phyloP scores from a whole-genome alignment of 2,329 filamentous ascomycete species.

The Elsinoe arachidis region DNA sequence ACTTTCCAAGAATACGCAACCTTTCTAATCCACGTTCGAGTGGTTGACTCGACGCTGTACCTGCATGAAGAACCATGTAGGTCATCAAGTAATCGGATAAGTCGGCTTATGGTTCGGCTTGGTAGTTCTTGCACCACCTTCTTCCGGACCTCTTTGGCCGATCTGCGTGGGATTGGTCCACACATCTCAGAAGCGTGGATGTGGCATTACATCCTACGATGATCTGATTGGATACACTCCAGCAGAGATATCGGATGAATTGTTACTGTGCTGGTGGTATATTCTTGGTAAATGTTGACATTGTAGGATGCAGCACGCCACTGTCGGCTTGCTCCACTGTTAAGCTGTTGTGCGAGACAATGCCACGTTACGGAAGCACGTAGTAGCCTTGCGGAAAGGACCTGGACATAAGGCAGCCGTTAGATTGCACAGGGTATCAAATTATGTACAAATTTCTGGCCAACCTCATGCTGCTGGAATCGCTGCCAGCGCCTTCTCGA shows the following conservation, averaged over 20 bases:
- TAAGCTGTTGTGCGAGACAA: too few relatives aligned
- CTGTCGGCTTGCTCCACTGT: too few relatives aligned
- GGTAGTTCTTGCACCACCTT: background rate
- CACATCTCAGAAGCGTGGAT: too few relatives aligned
- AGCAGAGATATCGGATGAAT: too few relatives aligned
- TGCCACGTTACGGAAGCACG: too few relatives aligned
- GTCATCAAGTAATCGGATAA: background rate
- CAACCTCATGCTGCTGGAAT: constrained; percentile 22
- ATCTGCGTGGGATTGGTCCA: background rate
- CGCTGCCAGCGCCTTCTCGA: constrained; percentile 61
- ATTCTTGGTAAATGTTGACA: background rate
- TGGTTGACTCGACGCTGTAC: background rate
- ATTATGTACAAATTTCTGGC: background rate
- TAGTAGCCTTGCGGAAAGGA: too few relatives aligned
- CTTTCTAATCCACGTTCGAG: background rate
- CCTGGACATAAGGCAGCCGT: background rate
- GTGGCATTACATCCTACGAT: too few relatives aligned
- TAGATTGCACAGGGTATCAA: background rate
- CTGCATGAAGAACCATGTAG: too few relatives aligned
- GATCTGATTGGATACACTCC: too few relatives aligned
- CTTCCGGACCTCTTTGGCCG: background rate
- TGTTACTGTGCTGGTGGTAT: background rate
- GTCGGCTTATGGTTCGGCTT: background rate
- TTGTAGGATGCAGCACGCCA: background rate
- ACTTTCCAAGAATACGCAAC: background rate